These are phyloP conservation scores for Lunularia cruciata DNA, from an alignment of 225 moss, liverwort and hornwort species.

Conservation along the genomic window DNA sequence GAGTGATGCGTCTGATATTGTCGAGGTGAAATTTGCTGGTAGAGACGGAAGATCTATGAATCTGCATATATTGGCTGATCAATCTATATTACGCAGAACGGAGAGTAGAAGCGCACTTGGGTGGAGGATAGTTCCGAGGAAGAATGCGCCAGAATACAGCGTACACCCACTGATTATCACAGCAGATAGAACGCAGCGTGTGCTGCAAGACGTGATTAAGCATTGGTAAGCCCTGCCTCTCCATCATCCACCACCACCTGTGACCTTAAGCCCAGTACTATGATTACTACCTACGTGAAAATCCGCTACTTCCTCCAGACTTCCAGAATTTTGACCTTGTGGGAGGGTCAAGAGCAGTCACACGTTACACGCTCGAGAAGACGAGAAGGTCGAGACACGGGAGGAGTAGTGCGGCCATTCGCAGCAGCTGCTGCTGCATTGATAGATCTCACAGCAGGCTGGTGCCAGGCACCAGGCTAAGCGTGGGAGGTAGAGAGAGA, in stretches of 20 bases:
- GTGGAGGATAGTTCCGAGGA: conserved; percentile 92
- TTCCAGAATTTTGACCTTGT: conserved; percentile 17
- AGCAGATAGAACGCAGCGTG: conserved; percentile 63
- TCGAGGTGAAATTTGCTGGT: background rate
- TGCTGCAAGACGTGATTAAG: conserved; percentile 79
- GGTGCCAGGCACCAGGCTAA: background rate
- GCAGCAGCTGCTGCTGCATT: conserved; percentile 11
- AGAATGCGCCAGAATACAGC: conserved; percentile 96
- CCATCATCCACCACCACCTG: conserved; percentile 34
- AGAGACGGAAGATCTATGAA: too few relatives aligned
- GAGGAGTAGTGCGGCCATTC: background rate
- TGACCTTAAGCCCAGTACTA: background rate
- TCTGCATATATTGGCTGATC: too few relatives aligned
- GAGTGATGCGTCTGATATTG: too few relatives aligned
- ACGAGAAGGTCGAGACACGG: background rate
- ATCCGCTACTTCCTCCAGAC: conserved; percentile 24
- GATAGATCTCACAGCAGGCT: conserved; percentile 3
- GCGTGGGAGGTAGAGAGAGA: background rate
- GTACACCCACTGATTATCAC: conserved; percentile 78
- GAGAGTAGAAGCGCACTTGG: conserved; percentile 52
- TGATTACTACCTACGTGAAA: conserved; percentile 14
- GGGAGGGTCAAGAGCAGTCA: background rate
- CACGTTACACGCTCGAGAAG: background rate
- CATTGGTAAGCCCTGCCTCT: conserved; percentile 50
- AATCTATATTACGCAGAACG: too few relatives aligned